Evolutionary conservation across 805 yeast species (phyloP).

Genomic region (Pichia paraexigua): DNA sequence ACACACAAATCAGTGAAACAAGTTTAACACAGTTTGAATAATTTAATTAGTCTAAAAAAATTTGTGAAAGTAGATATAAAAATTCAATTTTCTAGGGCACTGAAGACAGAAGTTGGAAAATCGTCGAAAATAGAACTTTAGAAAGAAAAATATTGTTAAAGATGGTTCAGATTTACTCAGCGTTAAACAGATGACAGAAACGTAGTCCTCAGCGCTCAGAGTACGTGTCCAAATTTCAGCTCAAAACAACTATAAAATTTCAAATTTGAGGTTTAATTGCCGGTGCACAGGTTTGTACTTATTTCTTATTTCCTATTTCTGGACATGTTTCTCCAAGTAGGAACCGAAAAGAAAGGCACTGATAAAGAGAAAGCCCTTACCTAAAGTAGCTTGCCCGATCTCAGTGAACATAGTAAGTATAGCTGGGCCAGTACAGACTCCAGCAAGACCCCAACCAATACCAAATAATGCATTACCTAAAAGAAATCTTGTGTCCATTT

Average conservation of each 20-base stretch:
- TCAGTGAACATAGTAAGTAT: constrained; percentile 25
- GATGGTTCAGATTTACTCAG: not conserved
- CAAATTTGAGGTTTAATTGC: not conserved
- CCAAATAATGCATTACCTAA: constrained; percentile 41
- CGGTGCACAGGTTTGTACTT: not conserved
- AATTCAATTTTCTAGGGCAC: not conserved
- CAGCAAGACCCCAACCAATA: constrained; percentile 45
- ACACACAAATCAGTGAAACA: not conserved
- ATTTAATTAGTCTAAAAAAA: not conserved
- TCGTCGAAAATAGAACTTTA: not conserved
- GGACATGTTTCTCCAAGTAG: constrained; percentile 35
- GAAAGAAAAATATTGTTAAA: not conserved
- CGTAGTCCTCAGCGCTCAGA: not conserved
- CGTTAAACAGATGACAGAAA: not conserved
- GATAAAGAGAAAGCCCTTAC: constrained; percentile 19
- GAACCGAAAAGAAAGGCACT: constrained; percentile 24
- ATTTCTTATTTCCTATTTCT: too few relatives aligned
- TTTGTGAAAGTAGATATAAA: not conserved
- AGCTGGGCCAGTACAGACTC: constrained; percentile 50
- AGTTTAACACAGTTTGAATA: not conserved
- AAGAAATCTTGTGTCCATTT: constrained; percentile 26
- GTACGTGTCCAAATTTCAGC: not conserved
- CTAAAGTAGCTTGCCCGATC: constrained; percentile 15
- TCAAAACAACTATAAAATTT: not conserved
- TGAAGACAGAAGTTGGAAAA: not conserved